phyloP scores from a whole-genome alignment of 805 yeast species.

The Jamesozyma jinghongensis region DNA sequence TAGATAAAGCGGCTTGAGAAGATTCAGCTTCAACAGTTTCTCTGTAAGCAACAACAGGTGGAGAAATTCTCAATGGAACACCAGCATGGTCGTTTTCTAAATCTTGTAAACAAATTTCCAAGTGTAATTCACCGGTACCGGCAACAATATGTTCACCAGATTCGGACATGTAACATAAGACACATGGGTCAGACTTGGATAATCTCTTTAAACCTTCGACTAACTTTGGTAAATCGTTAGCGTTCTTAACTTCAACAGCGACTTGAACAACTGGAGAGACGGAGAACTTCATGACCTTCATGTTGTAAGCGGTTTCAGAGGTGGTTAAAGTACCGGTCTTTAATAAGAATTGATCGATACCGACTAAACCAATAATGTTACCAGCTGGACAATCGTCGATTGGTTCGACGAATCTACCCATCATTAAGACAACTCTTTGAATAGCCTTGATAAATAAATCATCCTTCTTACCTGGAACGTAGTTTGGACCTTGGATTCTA shows the following conservation, averaged over 20 bases:
- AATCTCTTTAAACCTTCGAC: slow-evolving; percentile 99
- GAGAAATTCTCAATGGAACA: slow-evolving; percentile 94
- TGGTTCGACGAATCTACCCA: slow-evolving; percentile 98
- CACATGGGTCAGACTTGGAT: slow-evolving; percentile 99
- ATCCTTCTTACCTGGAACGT: slow-evolving; percentile 96
- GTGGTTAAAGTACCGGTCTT: slow-evolving; percentile 99
- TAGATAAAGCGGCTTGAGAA: slow-evolving; percentile 91
- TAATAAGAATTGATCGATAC: slow-evolving; percentile 99
- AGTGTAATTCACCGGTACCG: slow-evolving; percentile 99
- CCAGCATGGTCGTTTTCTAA: slow-evolving; percentile 99
- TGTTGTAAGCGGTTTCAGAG: slow-evolving; percentile 93
- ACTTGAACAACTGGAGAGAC: slow-evolving; percentile 99
- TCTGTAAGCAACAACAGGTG: slow-evolving; percentile 98
- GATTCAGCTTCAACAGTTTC: slow-evolving; percentile 95
- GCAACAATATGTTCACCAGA: slow-evolving; percentile 99
- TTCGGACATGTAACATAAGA: slow-evolving; percentile 73
- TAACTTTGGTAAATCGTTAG: slow-evolving; percentile 97
- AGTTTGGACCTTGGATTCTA: slow-evolving; percentile 99
- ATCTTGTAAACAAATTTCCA: slow-evolving; percentile 94
- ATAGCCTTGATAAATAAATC: slow-evolving; percentile 94
- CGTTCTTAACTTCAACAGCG: slow-evolving; percentile 99
- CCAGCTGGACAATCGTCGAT: slow-evolving; percentile 99
- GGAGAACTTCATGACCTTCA: slow-evolving; percentile 99
- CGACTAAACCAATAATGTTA: slow-evolving; percentile 99
- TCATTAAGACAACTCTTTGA: slow-evolving; percentile 99